Base-by-base conservation (phyloP, 2,329 filamentous ascomycete genomes). In the Sclerotinia trifoliorum region DNA sequence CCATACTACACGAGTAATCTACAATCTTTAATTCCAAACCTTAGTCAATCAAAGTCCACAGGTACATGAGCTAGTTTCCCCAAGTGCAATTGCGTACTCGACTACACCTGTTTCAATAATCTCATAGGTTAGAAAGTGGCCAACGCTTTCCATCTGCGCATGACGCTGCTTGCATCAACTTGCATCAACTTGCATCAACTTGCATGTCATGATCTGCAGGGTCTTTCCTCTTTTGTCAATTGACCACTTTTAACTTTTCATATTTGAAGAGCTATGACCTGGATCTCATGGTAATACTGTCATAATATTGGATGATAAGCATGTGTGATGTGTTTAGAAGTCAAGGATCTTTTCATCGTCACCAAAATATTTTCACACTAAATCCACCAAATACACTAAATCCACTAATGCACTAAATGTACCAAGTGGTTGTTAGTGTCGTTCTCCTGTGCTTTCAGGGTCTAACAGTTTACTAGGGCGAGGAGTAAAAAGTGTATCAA, bases 201-300 rank as follows among this genome's bases (percentile, higher is more conserved):
- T 21, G 26, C 42, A 61, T 48, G 26, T 61, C 44, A 49, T 17
- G 44, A 48, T 61, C 58, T 61, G 58, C 58, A 61, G 58, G 58
- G 58, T 61, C 57, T 61, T 61, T 21, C 42, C 57, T 48, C 4
- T 48, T 32, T 32, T 15, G 26, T 11, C 3, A n/a, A 8, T n/a
- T n/a, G 5, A 29, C 32, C 42, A 35, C 13, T 17, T 39, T 39
- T 15, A 15, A 42, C 2, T 10, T 57, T 42, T 35, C n/a, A 57
- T n/a, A n/a, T 35, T n/a, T 44, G 13, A 10, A 17, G 26, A 61
- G 26, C 44, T 35, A 32, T 48, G 24, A 17, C 42, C 26, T 21
- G 11, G 42, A 17, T 29, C 56, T 46, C 24, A 24, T 8, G 11
- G 3, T 7, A 48, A n/a, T n/a, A n/a, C 42, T 15, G 29, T 19